These are phyloP conservation scores for Mortierella polycephala DNA, from an alignment of 371 early-diverging fungal genomes.

Conservation along the genomic window DNA sequence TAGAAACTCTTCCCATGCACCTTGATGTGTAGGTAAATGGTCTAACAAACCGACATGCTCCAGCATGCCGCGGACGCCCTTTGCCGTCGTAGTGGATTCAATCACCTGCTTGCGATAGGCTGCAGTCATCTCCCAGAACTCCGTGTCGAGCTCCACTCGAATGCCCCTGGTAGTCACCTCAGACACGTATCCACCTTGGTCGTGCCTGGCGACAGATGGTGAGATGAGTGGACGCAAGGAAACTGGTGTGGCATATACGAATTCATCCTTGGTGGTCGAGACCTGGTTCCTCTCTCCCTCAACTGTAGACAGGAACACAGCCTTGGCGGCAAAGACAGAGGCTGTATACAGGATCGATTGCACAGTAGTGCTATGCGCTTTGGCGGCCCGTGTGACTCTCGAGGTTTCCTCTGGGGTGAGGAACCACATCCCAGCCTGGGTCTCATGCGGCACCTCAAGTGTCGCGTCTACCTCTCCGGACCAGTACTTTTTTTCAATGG, in stretches of 20 bases:
- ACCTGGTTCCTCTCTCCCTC: not conserved
- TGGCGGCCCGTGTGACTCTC: slow-evolving; percentile 26
- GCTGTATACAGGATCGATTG: slow-evolving; percentile 33
- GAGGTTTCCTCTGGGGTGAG: slow-evolving; percentile 29
- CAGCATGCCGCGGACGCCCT: slow-evolving; percentile 3
- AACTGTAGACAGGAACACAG: slow-evolving; percentile 27
- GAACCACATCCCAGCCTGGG: slow-evolving; percentile 7
- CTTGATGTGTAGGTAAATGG: slow-evolving; percentile 21
- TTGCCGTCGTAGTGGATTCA: slow-evolving; percentile 13
- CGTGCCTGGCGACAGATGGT: slow-evolving; percentile 6
- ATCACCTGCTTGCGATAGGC: slow-evolving; percentile 19
- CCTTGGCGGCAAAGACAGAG: slow-evolving; percentile 33
- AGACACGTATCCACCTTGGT: slow-evolving; percentile 28
- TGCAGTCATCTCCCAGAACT: slow-evolving; percentile 23
- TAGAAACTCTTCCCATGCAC: slow-evolving; percentile 39
- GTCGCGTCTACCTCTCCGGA: slow-evolving; percentile 34
- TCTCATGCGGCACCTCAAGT: slow-evolving; percentile 14
- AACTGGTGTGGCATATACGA: slow-evolving; percentile 20
- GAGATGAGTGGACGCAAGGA: slow-evolving; percentile 21
- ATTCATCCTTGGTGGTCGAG: slow-evolving; percentile 26
- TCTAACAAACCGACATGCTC: slow-evolving; percentile 29
- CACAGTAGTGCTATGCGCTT: slow-evolving; percentile 27
- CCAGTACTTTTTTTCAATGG: slow-evolving; percentile 37
- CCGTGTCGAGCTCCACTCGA: slow-evolving; percentile 13
- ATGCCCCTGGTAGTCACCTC: slow-evolving; percentile 21